Evolutionary conservation across 345 rosid genomes (phyloP).

Genomic region (Syzygium jambos): DNA sequence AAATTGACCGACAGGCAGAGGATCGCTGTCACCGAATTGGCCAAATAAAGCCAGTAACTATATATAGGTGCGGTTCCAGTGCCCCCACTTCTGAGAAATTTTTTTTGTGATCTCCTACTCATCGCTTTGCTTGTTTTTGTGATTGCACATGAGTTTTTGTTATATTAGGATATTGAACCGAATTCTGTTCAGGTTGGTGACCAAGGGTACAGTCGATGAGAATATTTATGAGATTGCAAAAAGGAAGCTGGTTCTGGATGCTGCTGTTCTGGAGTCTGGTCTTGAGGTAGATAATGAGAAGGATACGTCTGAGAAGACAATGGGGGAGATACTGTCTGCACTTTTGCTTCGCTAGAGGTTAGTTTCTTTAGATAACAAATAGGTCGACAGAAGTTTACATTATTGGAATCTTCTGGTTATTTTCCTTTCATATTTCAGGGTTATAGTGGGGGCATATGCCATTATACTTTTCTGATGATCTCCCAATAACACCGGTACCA

Average conservation of each 20-base stretch:
- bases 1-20: slow-evolving; percentile 94
- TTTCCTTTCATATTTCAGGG: background rate
- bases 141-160: background rate
- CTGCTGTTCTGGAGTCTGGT: slow-evolving; percentile 84
- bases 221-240: slow-evolving; percentile 89
- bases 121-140: background rate
- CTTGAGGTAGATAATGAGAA: slow-evolving; percentile 49
- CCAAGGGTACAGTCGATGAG: slow-evolving; percentile 88
- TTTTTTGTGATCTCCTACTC: background rate
- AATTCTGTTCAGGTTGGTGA: slow-evolving; percentile 49
- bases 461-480: background rate
- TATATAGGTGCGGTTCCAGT: slow-evolving; percentile 53
- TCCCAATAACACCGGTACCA: background rate
- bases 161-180: background rate
- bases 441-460: background rate
- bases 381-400: background rate
- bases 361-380: background rate
- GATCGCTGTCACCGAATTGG: slow-evolving; percentile 96
- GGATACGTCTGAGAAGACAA: slow-evolving; percentile 58
- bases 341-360: slow-evolving; percentile 51
- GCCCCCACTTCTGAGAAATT: background rate
- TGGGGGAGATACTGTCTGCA: slow-evolving; percentile 87
- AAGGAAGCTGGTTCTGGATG: slow-evolving; percentile 74
- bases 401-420: background rate
- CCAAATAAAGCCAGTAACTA: slow-evolving; percentile 83